Evolutionary conservation across 2,329 filamentous ascomycete species (phyloP), one percentile per base, ranked within the genome.

Genomic region (Talaromyces atroroseus): DNA sequence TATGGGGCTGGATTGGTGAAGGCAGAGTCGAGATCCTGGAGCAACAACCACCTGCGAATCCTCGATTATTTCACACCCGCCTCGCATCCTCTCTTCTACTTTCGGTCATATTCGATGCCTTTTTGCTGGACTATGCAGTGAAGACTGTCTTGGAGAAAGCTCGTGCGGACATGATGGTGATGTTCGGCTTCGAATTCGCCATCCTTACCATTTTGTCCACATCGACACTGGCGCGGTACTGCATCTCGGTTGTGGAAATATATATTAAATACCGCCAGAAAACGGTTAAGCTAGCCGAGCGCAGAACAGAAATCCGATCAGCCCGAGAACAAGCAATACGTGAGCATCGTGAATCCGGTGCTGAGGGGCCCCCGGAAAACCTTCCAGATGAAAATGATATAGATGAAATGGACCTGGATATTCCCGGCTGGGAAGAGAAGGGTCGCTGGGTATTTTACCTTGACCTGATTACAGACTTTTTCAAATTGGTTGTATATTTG

Each of bases 1-100:
- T 99, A 49, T 99, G 95, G 92, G 90, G 91, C 55, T 99, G 95
- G 94, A 96, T 99, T 63, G 91, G 90, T 52, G 92, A 96, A 70
- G 92, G 92, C 23, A 83, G 95, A 53, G 90, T 99, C 54, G 95
- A 99, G 70, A 84, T 94, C 46, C 80, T 97, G 52, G 94, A 99
- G 74, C 94, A 99, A 72, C 92, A 97, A 72, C 92, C 92, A 2
- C 92, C 92, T 0, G 82, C 87, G 40, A 96, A 96, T 66, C 92
- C 92, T 3, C 82, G 86, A 32, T 77, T 96, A 16, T 97, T 97
- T 76, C 94, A 99, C 70, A 78, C 84, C 16, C 84, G 94, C 48
- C 80, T 99, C 20, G 86, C 86, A 60, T 76, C 88, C 50, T 96
- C 92, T 45, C 79, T 99, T 48, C 67, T 88, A 1, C 73, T 96